Evolutionary conservation across 2,329 filamentous ascomycete genomes (phyloP).

Genomic region (Phaeophleospora eucalypticola): DNA sequence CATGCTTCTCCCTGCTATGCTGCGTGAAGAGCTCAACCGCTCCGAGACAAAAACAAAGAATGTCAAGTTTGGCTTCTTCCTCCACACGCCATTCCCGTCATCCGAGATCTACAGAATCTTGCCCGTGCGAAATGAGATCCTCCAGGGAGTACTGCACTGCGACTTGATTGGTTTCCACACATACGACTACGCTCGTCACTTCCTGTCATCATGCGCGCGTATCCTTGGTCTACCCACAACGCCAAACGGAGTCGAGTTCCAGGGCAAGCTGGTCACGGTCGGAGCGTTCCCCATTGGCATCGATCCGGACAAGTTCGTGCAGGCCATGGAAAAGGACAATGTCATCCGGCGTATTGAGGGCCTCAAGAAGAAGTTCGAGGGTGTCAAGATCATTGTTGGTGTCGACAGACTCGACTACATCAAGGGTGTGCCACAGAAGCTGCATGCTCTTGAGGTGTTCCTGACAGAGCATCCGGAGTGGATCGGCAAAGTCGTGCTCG

Average conservation of each 20-base stretch:
- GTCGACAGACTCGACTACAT: slow-evolving; percentile 98
- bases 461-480: slow-evolving; percentile 94
- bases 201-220: slow-evolving; percentile 92
- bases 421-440: slow-evolving; percentile 96
- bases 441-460: slow-evolving; percentile 95
- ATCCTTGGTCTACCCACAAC: slow-evolving; percentile 78
- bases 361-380: slow-evolving; percentile 85
- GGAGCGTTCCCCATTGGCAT: slow-evolving; percentile 98
- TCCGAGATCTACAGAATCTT: slow-evolving; percentile 96
- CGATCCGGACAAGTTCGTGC: slow-evolving; percentile 92
- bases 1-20: slow-evolving; percentile 93
- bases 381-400: slow-evolving; percentile 92
- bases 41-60: slow-evolving; percentile 71
- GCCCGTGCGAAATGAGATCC: slow-evolving; percentile 82
- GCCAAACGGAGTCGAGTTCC: slow-evolving; percentile 88
- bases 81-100: slow-evolving; percentile 95
- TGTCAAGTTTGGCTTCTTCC: slow-evolving; percentile 96
- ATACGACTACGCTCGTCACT: slow-evolving; percentile 97
- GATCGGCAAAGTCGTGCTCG: slow-evolving; percentile 94
- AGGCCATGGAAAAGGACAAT: slow-evolving; percentile 77
- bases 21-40: slow-evolving; percentile 72
- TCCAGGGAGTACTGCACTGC: slow-evolving; percentile 84
- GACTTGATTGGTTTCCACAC: slow-evolving; percentile 98
- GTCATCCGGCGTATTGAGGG: slow-evolving; percentile 83
- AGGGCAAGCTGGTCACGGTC: slow-evolving; percentile 82